Evolutionary conservation across 2,329 filamentous ascomycete species (phyloP), one percentile per base, ranked within the genome.

Genomic region (Fusarium sp.): DNA sequence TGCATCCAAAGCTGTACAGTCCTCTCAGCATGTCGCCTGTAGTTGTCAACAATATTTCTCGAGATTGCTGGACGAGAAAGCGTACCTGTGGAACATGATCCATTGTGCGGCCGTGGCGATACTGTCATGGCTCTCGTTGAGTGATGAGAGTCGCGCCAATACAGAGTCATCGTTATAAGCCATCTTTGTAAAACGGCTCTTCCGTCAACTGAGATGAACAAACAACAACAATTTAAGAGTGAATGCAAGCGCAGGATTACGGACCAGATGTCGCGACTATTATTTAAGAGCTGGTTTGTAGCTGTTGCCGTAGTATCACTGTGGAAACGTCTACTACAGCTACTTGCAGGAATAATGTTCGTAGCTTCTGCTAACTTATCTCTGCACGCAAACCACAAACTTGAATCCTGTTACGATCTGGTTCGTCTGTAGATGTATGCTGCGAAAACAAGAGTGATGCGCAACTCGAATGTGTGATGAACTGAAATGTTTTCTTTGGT

Each of bases 71-170:
- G 26, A 18, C 15, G 26, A 32, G 20, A 26, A 40, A 17, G 27
- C 64, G 80, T 90, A 97, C 94, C 94, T 92, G 83, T 99, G 95
- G 81, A 99, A 99, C 92, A 99, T 97, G 69, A 99, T 96, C 97
- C 97, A 99, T 90, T 98, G 95, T 63, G 96, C 94, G 69, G 97
- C 95, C 38, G 93, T 95, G 67, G 97, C 89, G 78, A 99, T 98
- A 83, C 94, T 97, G 80, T 99, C 96, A 81, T 99, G 95, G 14
- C 94, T 97, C 83, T 99, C 97, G 82, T 97, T 98, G 69, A 99
- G 89, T 44, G 94, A 93, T 35, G 95, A 97, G 58, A 99, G 91
- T 85, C 98, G 98, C 58, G 95, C 94, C 80, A 95, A 90, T 60
- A 99, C 94, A 49, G 94, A 93, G 84, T 99, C 96, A 82, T 98